Evolutionary conservation across 2,329 filamentous ascomycete genomes (phyloP).

Genomic region (Parafenestella ontariensis): DNA sequence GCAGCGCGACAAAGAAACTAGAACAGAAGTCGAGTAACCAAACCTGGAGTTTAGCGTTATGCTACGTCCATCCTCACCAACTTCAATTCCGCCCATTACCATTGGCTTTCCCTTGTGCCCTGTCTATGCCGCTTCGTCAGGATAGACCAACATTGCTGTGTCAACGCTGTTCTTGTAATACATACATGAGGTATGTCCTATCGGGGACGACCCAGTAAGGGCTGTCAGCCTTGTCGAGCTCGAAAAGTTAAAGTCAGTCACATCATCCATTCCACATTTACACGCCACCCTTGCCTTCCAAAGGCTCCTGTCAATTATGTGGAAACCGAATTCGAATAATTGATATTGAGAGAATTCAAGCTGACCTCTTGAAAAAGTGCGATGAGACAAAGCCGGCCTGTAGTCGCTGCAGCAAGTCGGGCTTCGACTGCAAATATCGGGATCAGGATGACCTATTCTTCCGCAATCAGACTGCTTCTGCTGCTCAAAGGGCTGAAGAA

Average conservation of each 20-base stretch:
- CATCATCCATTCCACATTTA: not conserved
- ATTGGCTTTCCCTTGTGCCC: not conserved
- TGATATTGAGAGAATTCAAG: not conserved
- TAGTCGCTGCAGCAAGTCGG: conserved; percentile 36
- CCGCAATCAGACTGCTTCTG: conserved; percentile 42
- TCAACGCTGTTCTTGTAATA: not conserved
- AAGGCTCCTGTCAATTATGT: not conserved
- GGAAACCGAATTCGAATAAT: not conserved
- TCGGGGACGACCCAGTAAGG: conserved; percentile 46
- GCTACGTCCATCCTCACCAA: not conserved
- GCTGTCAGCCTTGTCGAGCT: conserved; percentile 43
- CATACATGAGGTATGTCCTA: conserved; percentile 33
- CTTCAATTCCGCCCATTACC: no score
- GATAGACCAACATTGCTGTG: not conserved
- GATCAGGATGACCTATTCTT: conserved; percentile 43
- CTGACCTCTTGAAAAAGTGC: conserved; percentile 25
- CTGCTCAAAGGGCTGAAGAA: conserved; percentile 43
- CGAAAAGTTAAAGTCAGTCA: conserved; percentile 45
- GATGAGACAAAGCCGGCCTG: conserved; percentile 43
- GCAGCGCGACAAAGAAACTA: not conserved
- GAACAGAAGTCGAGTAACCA: not conserved
- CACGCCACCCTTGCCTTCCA: not conserved
- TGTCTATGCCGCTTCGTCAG: not conserved
- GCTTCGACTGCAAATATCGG: conserved; percentile 41
- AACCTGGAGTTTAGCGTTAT: not conserved